Percentiles rank a stretch among this genome's conserved stretches.
Evolutionary conservation across 108 stramenopile species (phyloP).

Genomic region (Nitzschia sp.): DNA sequence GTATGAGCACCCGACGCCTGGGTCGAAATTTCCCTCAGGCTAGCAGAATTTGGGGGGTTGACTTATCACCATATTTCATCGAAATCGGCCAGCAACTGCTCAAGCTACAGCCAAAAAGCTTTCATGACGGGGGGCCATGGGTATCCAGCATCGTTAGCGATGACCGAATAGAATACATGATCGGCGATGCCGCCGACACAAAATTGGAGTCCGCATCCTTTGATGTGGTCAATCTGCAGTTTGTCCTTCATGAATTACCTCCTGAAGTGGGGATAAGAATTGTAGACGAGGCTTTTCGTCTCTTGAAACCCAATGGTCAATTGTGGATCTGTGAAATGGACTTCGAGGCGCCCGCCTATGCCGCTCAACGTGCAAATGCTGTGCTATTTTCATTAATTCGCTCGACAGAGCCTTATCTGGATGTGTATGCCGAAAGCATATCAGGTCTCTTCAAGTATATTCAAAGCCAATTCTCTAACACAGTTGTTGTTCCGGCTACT

Average conservation of each 20-base stretch:
- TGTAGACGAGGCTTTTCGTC: constrained; percentile 62
- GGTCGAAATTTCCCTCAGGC: constrained; percentile 64
- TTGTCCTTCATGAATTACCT: constrained; percentile 80
- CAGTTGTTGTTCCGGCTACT: constrained; percentile 64
- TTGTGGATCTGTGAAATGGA: constrained; percentile 87
- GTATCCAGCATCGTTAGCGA: constrained; percentile 61
- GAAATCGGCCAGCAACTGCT: constrained; percentile 58
- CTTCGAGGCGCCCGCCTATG: constrained; percentile 80
- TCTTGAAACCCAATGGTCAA: constrained; percentile 67
- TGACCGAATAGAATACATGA: constrained; percentile 57
- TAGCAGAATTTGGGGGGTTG: constrained; percentile 50
- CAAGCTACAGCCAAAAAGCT: constrained; percentile 48
- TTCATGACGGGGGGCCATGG: constrained; percentile 54
- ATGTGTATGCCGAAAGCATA: constrained; percentile 80
- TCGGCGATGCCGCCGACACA: constrained; percentile 57
- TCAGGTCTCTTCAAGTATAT: constrained; percentile 27
- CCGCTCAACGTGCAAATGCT: constrained; percentile 74
- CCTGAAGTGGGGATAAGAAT: constrained; percentile 42
- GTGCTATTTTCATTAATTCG: constrained; percentile 71
- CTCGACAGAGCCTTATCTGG: constrained; percentile 81
- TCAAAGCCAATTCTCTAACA: constrained; percentile 29
- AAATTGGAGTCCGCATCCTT: constrained; percentile 8
- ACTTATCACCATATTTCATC: constrained; percentile 73
- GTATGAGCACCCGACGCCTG: constrained; percentile 70
- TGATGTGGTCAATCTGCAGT: constrained; percentile 69